A percentile compares a stretch with the other conserved stretches of the same genome.
Conservation (phyloP, 805 yeast species). For the Saccharomycopsis sp. region DNA sequence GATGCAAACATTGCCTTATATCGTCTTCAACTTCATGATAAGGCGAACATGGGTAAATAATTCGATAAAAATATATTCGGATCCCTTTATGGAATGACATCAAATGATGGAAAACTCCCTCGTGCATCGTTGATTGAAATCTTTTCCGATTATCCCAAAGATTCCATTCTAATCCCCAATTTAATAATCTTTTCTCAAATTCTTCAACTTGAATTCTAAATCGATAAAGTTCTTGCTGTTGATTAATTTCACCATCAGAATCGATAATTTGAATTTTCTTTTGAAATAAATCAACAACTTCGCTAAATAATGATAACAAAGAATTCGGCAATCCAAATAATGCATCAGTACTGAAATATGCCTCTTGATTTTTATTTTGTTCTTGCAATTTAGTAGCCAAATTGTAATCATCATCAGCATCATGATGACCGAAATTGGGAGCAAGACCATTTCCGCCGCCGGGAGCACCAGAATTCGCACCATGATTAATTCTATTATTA, state of each 20-base stretch:
- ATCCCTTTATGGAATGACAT: slow-evolving; percentile 71
- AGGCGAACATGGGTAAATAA: slow-evolving; percentile 48
- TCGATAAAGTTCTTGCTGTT: slow-evolving; percentile 29
- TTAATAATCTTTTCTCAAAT: slow-evolving; percentile 44
- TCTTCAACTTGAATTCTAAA: slow-evolving; percentile 25
- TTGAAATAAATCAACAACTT: slow-evolving; percentile 60
- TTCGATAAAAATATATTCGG: slow-evolving; percentile 55
- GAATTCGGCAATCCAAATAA: slow-evolving; percentile 83
- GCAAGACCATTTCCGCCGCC: slow-evolving; percentile 23
- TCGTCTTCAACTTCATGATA: slow-evolving; percentile 51
- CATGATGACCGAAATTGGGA: slow-evolving; percentile 7
- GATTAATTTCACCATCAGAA: too few species aligned
- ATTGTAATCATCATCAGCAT: slow-evolving; percentile 25
- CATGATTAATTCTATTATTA: background rate
- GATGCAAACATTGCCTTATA: slow-evolving; percentile 54
- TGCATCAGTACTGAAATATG: slow-evolving; percentile 66
- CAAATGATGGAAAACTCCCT: slow-evolving; percentile 73
- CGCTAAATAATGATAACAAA: slow-evolving; percentile 61
- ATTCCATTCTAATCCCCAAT: slow-evolving; percentile 76
- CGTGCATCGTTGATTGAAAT: slow-evolving; percentile 33
- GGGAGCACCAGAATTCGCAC: background rate
- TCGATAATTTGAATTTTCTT: slow-evolving; percentile 36
- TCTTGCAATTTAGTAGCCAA: background rate
- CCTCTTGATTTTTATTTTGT: slow-evolving; percentile 31
- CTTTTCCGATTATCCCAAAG: slow-evolving; percentile 27